These are phyloP conservation scores for Microstegium vimineum DNA, from an alignment of 176 grass and related monocot genomes.

Conservation along the genomic window DNA sequence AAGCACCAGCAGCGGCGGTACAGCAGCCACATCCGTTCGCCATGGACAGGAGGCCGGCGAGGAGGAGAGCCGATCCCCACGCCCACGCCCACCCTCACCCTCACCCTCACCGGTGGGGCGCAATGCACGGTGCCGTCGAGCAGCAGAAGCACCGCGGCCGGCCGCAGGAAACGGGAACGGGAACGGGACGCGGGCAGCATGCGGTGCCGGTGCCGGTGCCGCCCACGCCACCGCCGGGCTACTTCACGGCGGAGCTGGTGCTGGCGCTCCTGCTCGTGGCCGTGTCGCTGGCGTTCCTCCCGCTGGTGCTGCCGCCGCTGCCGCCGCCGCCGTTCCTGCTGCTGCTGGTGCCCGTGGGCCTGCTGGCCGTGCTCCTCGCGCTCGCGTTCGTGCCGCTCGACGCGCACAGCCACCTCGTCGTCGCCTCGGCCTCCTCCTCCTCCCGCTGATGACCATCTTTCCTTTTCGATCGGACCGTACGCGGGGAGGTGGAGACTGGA, in stretches of 20 bases:
- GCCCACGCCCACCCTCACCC: too few relatives aligned
- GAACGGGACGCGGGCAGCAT: too few relatives aligned
- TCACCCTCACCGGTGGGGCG: background rate
- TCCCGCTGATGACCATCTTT: background rate
- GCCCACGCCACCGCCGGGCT: constrained; percentile 4
- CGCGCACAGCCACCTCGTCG: constrained; percentile 27
- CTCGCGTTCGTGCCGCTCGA: constrained; percentile 58
- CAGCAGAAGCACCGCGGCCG: background rate
- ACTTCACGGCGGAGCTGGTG: constrained; percentile 39
- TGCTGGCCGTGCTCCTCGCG: constrained; percentile 50
- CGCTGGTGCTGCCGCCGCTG: constrained; percentile 54
- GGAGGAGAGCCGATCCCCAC: background rate
- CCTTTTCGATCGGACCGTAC: background rate
- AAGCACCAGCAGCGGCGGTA: background rate
- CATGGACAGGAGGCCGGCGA: background rate
- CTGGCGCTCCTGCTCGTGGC: constrained; percentile 32
- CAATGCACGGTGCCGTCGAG: background rate
- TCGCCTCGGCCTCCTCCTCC: constrained; percentile 11
- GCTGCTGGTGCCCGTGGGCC: constrained; percentile 45
- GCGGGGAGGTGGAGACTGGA: background rate
- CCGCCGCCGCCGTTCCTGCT: constrained; percentile 53
- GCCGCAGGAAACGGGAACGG: background rate
- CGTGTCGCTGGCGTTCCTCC: constrained; percentile 51
- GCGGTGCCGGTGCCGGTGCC: background rate
- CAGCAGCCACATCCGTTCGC: background rate